Conservation (phyloP, 2,329 filamentous ascomycete genomes). For the Fusarium keratoplasticum region DNA sequence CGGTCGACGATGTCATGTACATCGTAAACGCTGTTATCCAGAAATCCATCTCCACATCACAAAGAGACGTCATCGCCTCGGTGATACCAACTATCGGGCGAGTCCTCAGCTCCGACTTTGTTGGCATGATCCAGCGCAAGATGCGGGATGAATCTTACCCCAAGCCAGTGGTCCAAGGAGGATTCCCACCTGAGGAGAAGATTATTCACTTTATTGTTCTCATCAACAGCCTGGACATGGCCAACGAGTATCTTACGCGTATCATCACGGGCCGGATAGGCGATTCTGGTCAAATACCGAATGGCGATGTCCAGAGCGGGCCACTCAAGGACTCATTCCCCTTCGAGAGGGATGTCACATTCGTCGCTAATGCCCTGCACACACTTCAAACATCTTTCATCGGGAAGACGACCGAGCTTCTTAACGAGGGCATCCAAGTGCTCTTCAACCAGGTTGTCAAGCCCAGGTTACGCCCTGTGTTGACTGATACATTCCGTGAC, state of each 20-base stretch:
- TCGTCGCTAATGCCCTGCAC: constrained; percentile 75
- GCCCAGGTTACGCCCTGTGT: constrained; percentile 82
- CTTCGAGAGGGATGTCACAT: constrained; percentile 78
- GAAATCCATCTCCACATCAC: constrained; percentile 86
- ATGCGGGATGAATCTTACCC: constrained; percentile 98
- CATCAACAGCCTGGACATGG: constrained; percentile 94
- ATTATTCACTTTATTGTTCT: constrained; percentile 91
- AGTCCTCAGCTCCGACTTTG: constrained; percentile 88
- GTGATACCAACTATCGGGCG: constrained; percentile 83
- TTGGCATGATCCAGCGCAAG: constrained; percentile 96
- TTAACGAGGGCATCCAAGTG: constrained; percentile 85
- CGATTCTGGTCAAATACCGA: constrained; percentile 52
- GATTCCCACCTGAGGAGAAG: constrained; percentile 86
- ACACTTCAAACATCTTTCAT: constrained; percentile 79
- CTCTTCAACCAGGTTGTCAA: constrained; percentile 91
- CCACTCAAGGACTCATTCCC: constrained; percentile 77
- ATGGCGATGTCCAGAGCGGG: constrained; percentile 52
- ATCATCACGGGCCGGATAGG: constrained; percentile 80
- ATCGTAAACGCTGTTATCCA: constrained; percentile 94
- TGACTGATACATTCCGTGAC: constrained; percentile 91
- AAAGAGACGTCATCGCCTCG: constrained; percentile 79
- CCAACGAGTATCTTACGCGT: constrained; percentile 88
- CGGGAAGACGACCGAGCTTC: constrained; percentile 82
- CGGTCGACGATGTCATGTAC: constrained; percentile 99
- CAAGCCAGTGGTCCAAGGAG: constrained; percentile 80